Conservation (phyloP, 192 early-diverging fungal species). For the Bifiguratus adelaidae region DNA sequence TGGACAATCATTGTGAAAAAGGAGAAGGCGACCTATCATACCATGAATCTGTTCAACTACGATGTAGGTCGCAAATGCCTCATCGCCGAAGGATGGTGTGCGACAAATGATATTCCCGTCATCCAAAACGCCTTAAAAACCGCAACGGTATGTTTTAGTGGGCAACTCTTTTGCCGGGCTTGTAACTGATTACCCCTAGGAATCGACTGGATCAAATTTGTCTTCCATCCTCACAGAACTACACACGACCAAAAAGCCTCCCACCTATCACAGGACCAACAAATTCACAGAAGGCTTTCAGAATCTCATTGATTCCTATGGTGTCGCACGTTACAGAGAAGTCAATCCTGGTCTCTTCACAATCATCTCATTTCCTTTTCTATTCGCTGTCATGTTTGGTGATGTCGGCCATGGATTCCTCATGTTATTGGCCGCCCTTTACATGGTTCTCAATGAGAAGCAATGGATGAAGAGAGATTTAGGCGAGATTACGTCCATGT, state of each 20-base stretch:
- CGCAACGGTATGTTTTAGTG: slow-evolving; percentile 50
- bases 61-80: slow-evolving; percentile 86
- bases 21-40: slow-evolving; percentile 96
- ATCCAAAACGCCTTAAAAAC: slow-evolving; percentile 76
- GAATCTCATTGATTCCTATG: slow-evolving; percentile 95
- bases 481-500: slow-evolving; percentile 70
- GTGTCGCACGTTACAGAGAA: slow-evolving; percentile 90
- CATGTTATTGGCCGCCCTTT: slow-evolving; percentile 64
- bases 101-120: slow-evolving; percentile 70
- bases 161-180: slow-evolving; percentile 1
- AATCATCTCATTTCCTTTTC: slow-evolving; percentile 95
- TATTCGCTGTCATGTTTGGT: slow-evolving; percentile 99
- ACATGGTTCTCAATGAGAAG: slow-evolving; percentile 75
- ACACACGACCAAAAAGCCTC: slow-evolving; percentile 77
- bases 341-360: slow-evolving; percentile 99
- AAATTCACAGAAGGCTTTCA: slow-evolving; percentile 97
- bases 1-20: slow-evolving; percentile 92
- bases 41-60: slow-evolving; percentile 94
- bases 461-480: slow-evolving; percentile 59
- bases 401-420: slow-evolving; percentile 95
- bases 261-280: slow-evolving; percentile 93
- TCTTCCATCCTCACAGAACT: slow-evolving; percentile 83
- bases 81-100: slow-evolving; percentile 99
- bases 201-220: slow-evolving; percentile 80
- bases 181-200: slow-evolving; percentile 20